Base-by-base conservation (phyloP, 106 monocot species). In the Allium cepa region DNA sequence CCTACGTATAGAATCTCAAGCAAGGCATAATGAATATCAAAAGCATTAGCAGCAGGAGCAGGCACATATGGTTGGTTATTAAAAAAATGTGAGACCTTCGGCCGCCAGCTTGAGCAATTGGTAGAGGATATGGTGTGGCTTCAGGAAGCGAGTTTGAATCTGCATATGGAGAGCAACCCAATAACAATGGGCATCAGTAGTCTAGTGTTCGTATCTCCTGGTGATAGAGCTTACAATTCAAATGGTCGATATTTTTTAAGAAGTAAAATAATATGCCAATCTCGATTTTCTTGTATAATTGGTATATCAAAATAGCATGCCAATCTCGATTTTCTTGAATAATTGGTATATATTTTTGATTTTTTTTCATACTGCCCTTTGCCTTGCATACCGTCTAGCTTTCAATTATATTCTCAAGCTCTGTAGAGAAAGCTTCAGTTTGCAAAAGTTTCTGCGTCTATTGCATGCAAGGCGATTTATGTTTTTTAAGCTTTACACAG, bases 151-250 rank as follows among this genome's bases (percentile, higher is more conserved):
- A 36, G 8, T 80, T 72, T 49, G 86, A 78, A 46, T 59, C 86
- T 17, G 36, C 3, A 36, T 92, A 82, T 56, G 66, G 79, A 17
- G 79, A 81, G 13, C 73, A 64, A 63, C 63, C 57, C 56, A 64
- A 78, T 36, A 80, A 71, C 53, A 77, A 63, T 56, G 91, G 71
- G 11, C 72, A 72, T 64, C 82, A 85, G 28, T 4, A 36, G 36
- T 55, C 78, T 59, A 80, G 79, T 49, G 81, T 11, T 91, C 78
- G 28, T 88, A 86, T 76, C 78, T n/a, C n/a, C 83, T 56, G 92
- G 96, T 62, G 92, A 88, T 36, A 78, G 84, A 61, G 82, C 82
- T 64, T 97, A 92, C 71, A 88, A 82, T 78, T 68, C 83, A 14
- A 83, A 82, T 53, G 81, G 82, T 47, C 86, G 97, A 12, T 67